Evolutionary conservation across 345 rosid genomes (phyloP).

Genomic region (Carallia brachiata): DNA sequence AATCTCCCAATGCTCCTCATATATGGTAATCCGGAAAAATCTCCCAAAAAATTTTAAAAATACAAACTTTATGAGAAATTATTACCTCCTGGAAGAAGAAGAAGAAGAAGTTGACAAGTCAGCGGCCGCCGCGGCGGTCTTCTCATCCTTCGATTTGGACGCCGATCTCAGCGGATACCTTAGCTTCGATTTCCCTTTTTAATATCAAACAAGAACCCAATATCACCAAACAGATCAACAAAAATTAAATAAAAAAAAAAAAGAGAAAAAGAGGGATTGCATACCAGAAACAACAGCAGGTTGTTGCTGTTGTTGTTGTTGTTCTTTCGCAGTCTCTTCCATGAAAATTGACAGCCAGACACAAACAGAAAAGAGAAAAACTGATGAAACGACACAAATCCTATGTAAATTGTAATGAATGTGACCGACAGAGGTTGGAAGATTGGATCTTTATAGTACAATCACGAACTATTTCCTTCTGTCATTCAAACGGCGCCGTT

Average conservation of each 20-base stretch:
- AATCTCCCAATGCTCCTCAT: too few relatives aligned
- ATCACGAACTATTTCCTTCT: too few relatives aligned
- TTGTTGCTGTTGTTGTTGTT: conserved; percentile 34
- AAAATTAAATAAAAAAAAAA: not conserved
- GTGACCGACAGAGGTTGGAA: too few relatives aligned
- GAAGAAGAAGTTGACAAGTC: conserved; percentile 49
- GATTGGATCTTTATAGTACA: too few relatives aligned
- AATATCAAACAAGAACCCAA: conserved; percentile 18
- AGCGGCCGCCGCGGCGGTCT: conserved; percentile 38
- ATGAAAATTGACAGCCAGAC: conserved; percentile 16
- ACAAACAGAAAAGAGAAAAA: not conserved
- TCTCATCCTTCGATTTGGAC: conserved; percentile 56
- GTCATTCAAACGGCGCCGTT: too few relatives aligned
- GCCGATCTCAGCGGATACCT: conserved; percentile 86
- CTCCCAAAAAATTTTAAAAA: accelerated
- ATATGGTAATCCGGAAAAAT: too few relatives aligned
- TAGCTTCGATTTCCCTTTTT: conserved; percentile 53
- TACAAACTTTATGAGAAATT: not conserved
- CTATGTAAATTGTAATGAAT: too few relatives aligned
- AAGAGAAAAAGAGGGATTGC: not conserved
- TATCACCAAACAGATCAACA: not conserved
- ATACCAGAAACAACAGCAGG: conserved; percentile 46
- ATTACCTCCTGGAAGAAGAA: conserved; percentile 39
- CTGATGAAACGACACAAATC: too few relatives aligned
- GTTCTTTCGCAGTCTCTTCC: conserved; percentile 51